A percentile compares a stretch with the other conserved stretches of the same genome.
Evolutionary conservation across 805 yeast species (phyloP).

Genomic region (Saturnispora kantuleensis): DNA sequence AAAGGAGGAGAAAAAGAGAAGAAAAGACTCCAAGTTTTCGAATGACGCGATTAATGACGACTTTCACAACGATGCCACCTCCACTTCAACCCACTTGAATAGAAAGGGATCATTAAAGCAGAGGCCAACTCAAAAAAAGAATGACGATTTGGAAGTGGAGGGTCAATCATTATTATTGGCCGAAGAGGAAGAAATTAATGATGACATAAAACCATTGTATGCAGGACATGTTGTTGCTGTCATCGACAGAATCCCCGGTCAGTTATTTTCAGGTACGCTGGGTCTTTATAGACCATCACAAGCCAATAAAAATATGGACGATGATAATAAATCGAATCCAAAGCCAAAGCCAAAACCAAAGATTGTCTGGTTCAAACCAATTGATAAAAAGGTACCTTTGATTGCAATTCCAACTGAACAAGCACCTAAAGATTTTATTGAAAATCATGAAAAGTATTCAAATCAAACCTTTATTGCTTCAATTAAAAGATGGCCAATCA

Average conservation of each 20-base stretch:
- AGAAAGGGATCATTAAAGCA: constrained; percentile 89
- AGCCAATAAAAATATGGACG: constrained; percentile 56
- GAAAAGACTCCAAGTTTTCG: constrained; percentile 31
- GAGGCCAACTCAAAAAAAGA: constrained; percentile 94
- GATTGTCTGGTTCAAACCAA: constrained; percentile 98
- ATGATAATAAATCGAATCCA: constrained; percentile 9
- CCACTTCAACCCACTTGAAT: constrained; percentile 28
- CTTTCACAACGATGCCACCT: constrained; percentile 70
- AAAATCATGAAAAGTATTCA: constrained; percentile 75
- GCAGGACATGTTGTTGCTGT: constrained; percentile 99
- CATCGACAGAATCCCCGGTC: constrained; percentile 95
- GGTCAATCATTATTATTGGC: constrained; percentile 87
- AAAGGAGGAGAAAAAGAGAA: constrained; percentile 92
- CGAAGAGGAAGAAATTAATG: constrained; percentile 93
- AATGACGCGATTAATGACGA: constrained; percentile 45
- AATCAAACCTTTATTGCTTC: constrained; percentile 86
- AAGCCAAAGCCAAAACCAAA: constrained; percentile 49
- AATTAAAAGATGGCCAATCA: constrained; percentile 98
- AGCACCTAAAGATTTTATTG: constrained; percentile 92
- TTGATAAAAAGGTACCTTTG: constrained; percentile 93
- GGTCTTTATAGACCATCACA: constrained; percentile 94
- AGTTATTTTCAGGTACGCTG: constrained; percentile 86
- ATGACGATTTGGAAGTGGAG: constrained; percentile 97
- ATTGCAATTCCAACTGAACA: constrained; percentile 98
- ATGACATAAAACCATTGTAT: constrained; percentile 84